Evolutionary conservation across 2,329 filamentous ascomycete species (phyloP), one percentile per base, ranked within the genome.

Genomic region (Claviceps cyperi): DNA sequence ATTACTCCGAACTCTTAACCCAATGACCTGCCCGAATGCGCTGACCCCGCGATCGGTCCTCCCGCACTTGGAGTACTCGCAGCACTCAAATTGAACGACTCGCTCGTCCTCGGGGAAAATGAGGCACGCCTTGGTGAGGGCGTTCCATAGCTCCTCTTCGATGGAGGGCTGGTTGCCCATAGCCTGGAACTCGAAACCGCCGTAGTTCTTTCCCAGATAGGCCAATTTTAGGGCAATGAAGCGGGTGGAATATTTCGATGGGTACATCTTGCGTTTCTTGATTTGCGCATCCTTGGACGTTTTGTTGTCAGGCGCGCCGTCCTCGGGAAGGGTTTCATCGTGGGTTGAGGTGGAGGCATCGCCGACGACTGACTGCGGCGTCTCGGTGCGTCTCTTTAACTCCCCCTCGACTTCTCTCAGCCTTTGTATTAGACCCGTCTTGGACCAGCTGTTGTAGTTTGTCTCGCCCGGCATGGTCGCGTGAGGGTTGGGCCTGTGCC

Each of bases 1-100:
- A 58, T 84, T 85, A 66, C 90, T 96, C 62, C 91, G 75, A 15
- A 98, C 82, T 50, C 84, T 72, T 40, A 98, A 69, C 0, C 82
- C 85, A 60, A 98, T 81, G 51, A 98, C 92, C 70, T 98, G 92
- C 0, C 92, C 92, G 69, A 98, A 98, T 3, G 92, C 90, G 66
- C 89, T 96, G 37, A 98, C 92, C 13, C 92, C 92, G 49, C 81
- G 76, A 64, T 98, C 92, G 17, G 92, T 98, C 54, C 92, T 76
- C 2, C 92, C 92, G 61, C 91, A 96, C 66, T 98, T 98, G 37
- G 86, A 89, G 66, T 97, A 98, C 53, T 94, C 86, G 65, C 81
- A 90, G 7, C 83, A 82, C 36, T 86, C 80, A 76, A 88, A 95
- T 64, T 86, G 83, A 24, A 96, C 72, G 49, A 76, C 68, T 9